Conservation (phyloP, 2,329 filamentous ascomycete genomes). For the Escovopsis sp. region DNA sequence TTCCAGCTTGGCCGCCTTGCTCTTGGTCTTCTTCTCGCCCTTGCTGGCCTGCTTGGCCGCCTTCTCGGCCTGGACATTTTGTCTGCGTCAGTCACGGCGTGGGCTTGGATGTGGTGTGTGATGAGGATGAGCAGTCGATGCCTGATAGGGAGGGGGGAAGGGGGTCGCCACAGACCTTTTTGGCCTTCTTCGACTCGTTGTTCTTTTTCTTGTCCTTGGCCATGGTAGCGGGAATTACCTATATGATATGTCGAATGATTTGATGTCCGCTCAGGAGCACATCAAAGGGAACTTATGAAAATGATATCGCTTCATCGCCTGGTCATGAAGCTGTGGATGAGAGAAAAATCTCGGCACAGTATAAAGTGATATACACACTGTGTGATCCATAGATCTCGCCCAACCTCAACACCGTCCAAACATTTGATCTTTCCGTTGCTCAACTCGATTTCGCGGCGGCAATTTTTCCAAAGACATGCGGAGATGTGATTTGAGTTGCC, state of each 20-base stretch:
- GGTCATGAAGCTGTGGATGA: background rate
- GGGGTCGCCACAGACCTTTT: constrained; percentile 21
- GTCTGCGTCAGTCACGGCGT: constrained; percentile 8
- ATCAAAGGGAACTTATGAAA: background rate
- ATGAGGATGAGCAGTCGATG: too few relatives aligned
- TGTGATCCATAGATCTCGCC: background rate
- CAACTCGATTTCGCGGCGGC: too few relatives aligned
- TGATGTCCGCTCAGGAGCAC: constrained; percentile 3
- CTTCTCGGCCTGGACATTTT: constrained; percentile 36
- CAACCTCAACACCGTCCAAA: too few relatives aligned
- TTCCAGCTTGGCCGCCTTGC: constrained; percentile 52
- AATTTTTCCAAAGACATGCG: too few relatives aligned
- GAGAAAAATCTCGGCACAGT: constrained; percentile 5
- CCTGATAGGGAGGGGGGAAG: too few relatives aligned
- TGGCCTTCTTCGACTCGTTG: constrained; percentile 34
- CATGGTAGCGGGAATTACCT: constrained; percentile 18
- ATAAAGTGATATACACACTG: background rate
- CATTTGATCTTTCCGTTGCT: too few relatives aligned
- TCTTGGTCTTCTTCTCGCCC: constrained; percentile 70
- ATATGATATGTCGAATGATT: background rate
- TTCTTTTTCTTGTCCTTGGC: constrained; percentile 39
- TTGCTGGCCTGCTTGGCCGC: constrained; percentile 77
- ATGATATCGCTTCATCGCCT: background rate
- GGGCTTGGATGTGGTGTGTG: too few relatives aligned
- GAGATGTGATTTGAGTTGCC: too few relatives aligned